Evolutionary conservation across 2,329 filamentous ascomycete species (phyloP), one percentile per base, ranked within the genome.

Genomic region (Didymella sp.): DNA sequence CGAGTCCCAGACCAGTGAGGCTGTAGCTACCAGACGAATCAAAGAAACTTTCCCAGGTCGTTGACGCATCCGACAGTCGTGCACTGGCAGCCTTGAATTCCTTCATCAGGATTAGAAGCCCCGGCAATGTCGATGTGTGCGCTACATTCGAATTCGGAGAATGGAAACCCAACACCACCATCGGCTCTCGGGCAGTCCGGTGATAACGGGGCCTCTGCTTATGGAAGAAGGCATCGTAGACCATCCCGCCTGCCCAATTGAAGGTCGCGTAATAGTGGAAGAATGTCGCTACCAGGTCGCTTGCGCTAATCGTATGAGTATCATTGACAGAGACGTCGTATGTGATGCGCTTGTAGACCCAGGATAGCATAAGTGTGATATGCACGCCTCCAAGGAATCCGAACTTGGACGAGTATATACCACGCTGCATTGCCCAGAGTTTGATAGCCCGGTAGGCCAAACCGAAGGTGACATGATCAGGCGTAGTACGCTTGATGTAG

Each of bases 351-450:
- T 90, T 89, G 72, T 82, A 83, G 0, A 90, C 75, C 15, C 84
- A 81, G 0, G 84, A 80, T 8, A 90, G 77, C 67, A 90, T 78
- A 21, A 89, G 73, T 0, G 85, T 82, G 49, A 90, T 84, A 62
- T 89, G 87, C 19, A 89, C 84, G 3, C 87, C 87, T 6, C 85
- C 83, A 0, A 90, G 77, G 58, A 85, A 87, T 0, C 88, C 88
- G 63, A 89, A 89, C 44, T 81, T 85, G 1, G 86, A 81, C 0
- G 85, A 82, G 69, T 89, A 90, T 15, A 90, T 78, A 1, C 88
- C 88, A 6, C 85, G 81, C 11, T 80, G 75, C 51, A 80, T 80
- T 1, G 87, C 85, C 87, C 87, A 90, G 1, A 81, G 76, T 65
- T 84, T 87, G 67, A 90, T 80, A 52, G 83, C 78, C 1, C 84